Conservation (phyloP, 2,329 filamentous ascomycete species). For the Ascochyta rabiei region DNA sequence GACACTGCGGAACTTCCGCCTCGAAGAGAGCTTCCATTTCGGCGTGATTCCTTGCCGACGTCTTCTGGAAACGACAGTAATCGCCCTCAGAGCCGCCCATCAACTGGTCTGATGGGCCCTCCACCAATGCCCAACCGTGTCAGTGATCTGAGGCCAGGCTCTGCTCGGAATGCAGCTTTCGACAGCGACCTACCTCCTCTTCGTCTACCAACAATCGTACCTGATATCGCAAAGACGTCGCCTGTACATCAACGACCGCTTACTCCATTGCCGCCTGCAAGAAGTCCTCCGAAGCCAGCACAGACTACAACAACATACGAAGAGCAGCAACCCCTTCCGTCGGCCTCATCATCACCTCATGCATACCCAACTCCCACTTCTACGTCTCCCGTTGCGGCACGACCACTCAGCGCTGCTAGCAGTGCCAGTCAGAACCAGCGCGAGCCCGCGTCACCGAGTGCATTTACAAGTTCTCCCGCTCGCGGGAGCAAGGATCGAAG, state of each 20-base stretch:
- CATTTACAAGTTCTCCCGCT: constrained; percentile 13
- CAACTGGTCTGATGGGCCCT: constrained; percentile 35
- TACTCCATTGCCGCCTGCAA: background rate
- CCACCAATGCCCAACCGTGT: constrained; percentile 41
- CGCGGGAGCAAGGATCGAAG: constrained; percentile 1
- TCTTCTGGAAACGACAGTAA: constrained; percentile 33
- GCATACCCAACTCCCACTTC: background rate
- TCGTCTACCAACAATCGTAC: constrained; percentile 41
- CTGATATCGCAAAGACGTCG: constrained; percentile 7
- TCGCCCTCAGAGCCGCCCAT: constrained; percentile 31
- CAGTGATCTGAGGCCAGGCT: constrained; percentile 25
- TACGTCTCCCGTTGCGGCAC: constrained; percentile 13
- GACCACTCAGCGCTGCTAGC: constrained; percentile 25
- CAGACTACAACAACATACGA: background rate
- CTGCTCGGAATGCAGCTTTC: constrained; percentile 20
- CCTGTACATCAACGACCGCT: constrained; percentile 12
- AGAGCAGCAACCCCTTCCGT: constrained; percentile 8
- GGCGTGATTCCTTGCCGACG: constrained; percentile 36
- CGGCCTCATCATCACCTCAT: constrained; percentile 20
- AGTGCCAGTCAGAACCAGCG: constrained; percentile 12
- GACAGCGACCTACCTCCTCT: constrained; percentile 45
- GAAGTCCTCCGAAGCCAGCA: background rate
- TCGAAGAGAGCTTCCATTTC: constrained; percentile 50
- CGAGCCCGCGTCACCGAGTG: background rate
- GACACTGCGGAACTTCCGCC: constrained; percentile 40